phyloP scores from a whole-genome alignment of 306 rosid species.

The Rosa chinensis region DNA sequence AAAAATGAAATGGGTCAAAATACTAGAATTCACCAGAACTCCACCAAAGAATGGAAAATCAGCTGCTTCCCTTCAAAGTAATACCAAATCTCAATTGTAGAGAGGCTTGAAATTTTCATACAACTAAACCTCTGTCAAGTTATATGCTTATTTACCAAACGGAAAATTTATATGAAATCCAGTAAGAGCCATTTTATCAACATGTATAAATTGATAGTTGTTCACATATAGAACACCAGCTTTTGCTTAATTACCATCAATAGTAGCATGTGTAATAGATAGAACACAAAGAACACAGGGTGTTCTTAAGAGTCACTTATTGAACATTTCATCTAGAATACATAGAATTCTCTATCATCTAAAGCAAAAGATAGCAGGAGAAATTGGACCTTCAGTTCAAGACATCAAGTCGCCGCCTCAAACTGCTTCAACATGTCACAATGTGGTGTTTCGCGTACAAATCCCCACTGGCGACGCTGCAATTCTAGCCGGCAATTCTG shows the following conservation, averaged over 20 bases:
- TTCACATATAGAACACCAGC: not conserved
- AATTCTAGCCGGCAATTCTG: conserved; percentile 82
- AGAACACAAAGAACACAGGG: not conserved
- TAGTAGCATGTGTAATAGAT: not conserved
- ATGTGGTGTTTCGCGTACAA: conserved; percentile 81
- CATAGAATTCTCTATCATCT: conserved; percentile 41
- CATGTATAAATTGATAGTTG: not conserved
- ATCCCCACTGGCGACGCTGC: conserved; percentile 94
- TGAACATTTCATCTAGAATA: conserved; percentile 22
- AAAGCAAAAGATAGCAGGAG: conserved; percentile 33
- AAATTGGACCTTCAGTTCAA: conserved; percentile 40
- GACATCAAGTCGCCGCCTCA: conserved; percentile 39
- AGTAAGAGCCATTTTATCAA: not conserved
- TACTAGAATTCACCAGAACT: not conserved
- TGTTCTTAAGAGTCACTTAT: conserved; percentile 27
- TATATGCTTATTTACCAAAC: not conserved
- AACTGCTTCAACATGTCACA: conserved; percentile 75
- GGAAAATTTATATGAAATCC: not conserved
- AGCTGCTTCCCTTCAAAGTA: not conserved
- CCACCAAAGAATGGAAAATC: not conserved
- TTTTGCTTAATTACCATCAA: not conserved
- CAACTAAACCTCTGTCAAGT: not conserved
- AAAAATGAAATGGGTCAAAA: not conserved
- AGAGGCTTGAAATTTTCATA: not conserved
- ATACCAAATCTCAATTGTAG: not conserved